Percentiles rank a stretch among this genome's conserved stretches.
These are phyloP conservation scores for Viola pubescens DNA, from an alignment of 441 rosid species.

Conservation along the genomic window DNA sequence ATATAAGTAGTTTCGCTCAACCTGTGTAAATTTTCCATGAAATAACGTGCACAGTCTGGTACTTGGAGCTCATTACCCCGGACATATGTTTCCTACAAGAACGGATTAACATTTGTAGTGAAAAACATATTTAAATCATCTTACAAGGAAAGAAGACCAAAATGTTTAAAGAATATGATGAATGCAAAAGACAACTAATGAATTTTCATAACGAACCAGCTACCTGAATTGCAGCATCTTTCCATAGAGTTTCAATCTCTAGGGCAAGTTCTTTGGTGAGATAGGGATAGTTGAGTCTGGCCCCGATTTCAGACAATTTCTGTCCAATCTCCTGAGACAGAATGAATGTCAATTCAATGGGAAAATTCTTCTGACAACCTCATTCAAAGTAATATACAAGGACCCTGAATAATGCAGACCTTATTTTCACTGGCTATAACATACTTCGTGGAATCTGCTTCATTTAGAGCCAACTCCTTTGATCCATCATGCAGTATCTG, in stretches of 20 bases:
- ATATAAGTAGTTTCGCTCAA: conserved; percentile 67
- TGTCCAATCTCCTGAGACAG: conserved; percentile 61
- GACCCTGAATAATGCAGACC: conserved; percentile 35
- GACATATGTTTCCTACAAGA: conserved; percentile 68
- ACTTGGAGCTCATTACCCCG: conserved; percentile 86
- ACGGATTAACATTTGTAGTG: conserved; percentile 9
- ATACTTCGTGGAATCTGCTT: conserved; percentile 53
- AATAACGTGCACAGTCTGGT: conserved; percentile 85
- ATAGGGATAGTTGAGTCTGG: conserved; percentile 60
- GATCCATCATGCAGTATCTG: conserved; percentile 88
- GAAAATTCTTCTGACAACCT: conserved; percentile 2
- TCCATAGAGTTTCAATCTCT: conserved; percentile 81
- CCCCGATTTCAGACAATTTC: conserved; percentile 72
- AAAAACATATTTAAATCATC: neutral
- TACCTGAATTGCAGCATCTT: conserved; percentile 91
- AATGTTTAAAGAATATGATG: neutral
- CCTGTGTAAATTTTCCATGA: conserved; percentile 86
- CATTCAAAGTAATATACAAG: conserved; percentile 2
- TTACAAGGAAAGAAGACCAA: neutral
- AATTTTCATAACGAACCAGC: conserved; percentile 9
- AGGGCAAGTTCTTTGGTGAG: conserved; percentile 67
- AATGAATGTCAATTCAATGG: conserved; percentile 4
- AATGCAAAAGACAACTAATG: neutral
- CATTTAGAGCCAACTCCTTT: conserved; percentile 88
- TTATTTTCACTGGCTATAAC: conserved; percentile 55